Conservation (phyloP, 257 asterid genomes). For the Phtheirospermum japonicum region DNA sequence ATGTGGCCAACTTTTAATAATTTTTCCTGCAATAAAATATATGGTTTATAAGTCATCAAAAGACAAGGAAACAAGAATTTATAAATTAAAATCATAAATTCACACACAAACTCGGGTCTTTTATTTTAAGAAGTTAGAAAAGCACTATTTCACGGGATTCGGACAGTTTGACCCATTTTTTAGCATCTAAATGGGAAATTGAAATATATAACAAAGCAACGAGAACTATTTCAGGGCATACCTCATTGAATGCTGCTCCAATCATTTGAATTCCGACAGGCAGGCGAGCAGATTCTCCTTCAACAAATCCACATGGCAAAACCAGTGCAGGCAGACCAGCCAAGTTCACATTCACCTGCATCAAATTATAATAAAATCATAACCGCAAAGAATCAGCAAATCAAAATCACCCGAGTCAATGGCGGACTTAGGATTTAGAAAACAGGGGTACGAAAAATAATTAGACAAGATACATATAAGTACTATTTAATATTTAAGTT, state of each 20-base stretch:
- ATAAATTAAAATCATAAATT: too few relatives aligned
- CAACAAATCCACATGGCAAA: constrained; percentile 85
- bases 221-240: constrained; percentile 1
- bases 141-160: not conserved
- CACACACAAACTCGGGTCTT: too few relatives aligned
- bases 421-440: too few relatives aligned
- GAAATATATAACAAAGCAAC: not conserved
- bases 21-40: constrained; percentile 59
- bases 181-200: not conserved
- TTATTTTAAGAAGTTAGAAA: too few relatives aligned
- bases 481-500: too few relatives aligned
- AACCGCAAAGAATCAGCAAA: constrained; percentile 8
- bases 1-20: constrained; percentile 81
- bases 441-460: too few relatives aligned
- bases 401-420: not conserved
- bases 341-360: constrained; percentile 94
- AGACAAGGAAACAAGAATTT: not conserved
- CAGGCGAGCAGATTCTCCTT: constrained; percentile 51
- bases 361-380: constrained; percentile 8
- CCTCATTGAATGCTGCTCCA: constrained; percentile 94
- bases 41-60: not conserved
- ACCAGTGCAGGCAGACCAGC: constrained; percentile 99
- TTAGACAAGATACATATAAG: too few relatives aligned
- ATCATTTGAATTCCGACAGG: constrained; percentile 94
- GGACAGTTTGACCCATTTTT: not conserved